These are phyloP conservation scores for Claviceps sp. DNA, from an alignment of 2,329 filamentous ascomycete genomes.

Conservation along the genomic window DNA sequence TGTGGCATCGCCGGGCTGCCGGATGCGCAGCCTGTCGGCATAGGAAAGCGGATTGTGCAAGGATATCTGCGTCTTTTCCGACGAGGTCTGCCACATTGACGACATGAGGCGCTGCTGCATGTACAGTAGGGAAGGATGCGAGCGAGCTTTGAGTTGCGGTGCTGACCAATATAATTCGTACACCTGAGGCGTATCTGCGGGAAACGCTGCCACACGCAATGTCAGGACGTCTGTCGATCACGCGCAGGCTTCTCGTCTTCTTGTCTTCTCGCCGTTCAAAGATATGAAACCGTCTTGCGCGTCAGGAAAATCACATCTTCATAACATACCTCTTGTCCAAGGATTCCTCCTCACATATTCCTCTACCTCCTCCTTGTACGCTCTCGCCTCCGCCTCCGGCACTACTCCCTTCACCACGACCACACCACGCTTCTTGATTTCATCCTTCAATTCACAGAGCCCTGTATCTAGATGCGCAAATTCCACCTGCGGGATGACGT, in stretches of 20 bases:
- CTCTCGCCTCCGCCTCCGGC: constrained; percentile 46
- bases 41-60: constrained; percentile 48
- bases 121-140: constrained; percentile 48
- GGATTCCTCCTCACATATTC: constrained; percentile 54
- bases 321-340: constrained; percentile 32
- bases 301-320: too few species aligned
- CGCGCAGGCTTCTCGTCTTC: too few species aligned
- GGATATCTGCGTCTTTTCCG: constrained; percentile 33
- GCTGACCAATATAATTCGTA: constrained; percentile 66
- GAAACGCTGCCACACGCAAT: constrained; percentile 38
- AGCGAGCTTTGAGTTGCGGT: constrained; percentile 53
- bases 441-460: constrained; percentile 23
- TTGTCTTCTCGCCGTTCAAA: too few species aligned
- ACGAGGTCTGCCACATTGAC: constrained; percentile 41
- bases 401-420: constrained; percentile 55
- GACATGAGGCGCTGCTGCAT: constrained; percentile 50
- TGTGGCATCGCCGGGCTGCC: constrained; percentile 54
- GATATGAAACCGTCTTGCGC: too few species aligned
- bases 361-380: constrained; percentile 50
- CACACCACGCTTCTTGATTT: constrained; percentile 47
- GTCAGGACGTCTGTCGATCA: background rate
- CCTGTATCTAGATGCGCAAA: constrained; percentile 31
- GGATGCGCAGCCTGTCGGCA: constrained; percentile 58
- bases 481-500: constrained; percentile 38
- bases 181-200: constrained; percentile 51